Evolutionary conservation across 768 basidiomycete species (phyloP).

Genomic region (Boletus rubropictus): DNA sequence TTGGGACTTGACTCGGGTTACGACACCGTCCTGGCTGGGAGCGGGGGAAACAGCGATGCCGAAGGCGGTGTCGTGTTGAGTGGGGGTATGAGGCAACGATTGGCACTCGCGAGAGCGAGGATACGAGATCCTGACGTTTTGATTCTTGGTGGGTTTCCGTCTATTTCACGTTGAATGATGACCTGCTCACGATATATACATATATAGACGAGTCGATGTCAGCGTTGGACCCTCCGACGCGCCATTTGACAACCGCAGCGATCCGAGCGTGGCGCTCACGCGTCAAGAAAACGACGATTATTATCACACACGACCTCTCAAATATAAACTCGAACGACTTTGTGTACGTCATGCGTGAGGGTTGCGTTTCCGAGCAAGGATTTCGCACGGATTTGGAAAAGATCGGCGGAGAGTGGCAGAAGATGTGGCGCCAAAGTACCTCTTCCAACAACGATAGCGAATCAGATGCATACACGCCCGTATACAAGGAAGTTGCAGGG

Average conservation of each 20-base stretch:
- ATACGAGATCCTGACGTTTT: slow-evolving; percentile 83
- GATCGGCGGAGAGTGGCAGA: slow-evolving; percentile 58
- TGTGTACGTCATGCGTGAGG: slow-evolving; percentile 86
- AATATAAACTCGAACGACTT: slow-evolving; percentile 75
- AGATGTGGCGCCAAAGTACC: slow-evolving; percentile 65
- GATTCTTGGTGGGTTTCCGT: slow-evolving; percentile 68
- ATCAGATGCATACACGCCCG: slow-evolving; percentile 23
- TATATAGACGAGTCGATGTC: slow-evolving; percentile 71
- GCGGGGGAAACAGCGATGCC: slow-evolving; percentile 37
- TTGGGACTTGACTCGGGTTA: slow-evolving; percentile 81
- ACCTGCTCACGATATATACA: not conserved
- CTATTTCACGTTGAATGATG: not conserved
- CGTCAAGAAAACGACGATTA: slow-evolving; percentile 49
- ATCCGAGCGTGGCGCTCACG: slow-evolving; percentile 55
- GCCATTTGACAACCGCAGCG: slow-evolving; percentile 77
- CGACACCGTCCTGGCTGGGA: slow-evolving; percentile 57
- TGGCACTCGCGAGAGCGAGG: slow-evolving; percentile 84
- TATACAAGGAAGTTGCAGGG: slow-evolving; percentile 39
- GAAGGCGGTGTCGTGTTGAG: slow-evolving; percentile 68
- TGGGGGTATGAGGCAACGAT: slow-evolving; percentile 87
- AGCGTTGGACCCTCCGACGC: slow-evolving; percentile 80
- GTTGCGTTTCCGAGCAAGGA: slow-evolving; percentile 80
- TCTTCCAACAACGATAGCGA: slow-evolving; percentile 39
- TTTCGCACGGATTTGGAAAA: slow-evolving; percentile 74
- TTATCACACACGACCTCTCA: slow-evolving; percentile 90